Percentiles rank a stretch among this genome's conserved stretches.
These are phyloP conservation scores for Amylostereum chailletii DNA, from an alignment of 1,284 basidiomycete genomes.

Conservation along the genomic window DNA sequence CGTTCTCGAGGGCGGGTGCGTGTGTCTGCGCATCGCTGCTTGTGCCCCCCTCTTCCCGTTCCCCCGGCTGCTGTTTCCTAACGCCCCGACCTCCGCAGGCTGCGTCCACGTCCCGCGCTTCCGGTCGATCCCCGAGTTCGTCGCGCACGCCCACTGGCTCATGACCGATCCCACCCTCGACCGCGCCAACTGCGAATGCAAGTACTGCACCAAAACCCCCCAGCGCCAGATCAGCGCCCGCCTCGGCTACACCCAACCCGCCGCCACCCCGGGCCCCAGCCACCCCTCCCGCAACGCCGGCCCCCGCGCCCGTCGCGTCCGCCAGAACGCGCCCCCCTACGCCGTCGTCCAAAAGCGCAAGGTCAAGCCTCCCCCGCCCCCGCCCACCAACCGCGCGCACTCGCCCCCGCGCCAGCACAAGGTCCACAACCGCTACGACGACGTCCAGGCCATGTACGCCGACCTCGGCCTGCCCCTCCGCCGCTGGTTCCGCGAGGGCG, in stretches of 20 bases:
- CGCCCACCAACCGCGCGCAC: background rate
- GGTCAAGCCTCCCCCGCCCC: background rate
- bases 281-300: conserved; percentile 3
- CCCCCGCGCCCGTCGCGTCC: conserved; percentile 4
- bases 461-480: conserved; percentile 27
- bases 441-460: conserved; percentile 44
- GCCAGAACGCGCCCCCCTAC: background rate
- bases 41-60: too few species aligned
- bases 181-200: conserved; percentile 55
- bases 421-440: conserved; percentile 32
- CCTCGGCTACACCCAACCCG: conserved; percentile 28
- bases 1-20: too few species aligned
- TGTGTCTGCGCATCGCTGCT: too few species aligned
- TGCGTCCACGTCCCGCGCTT: conserved; percentile 42
- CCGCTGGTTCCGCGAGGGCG: conserved; percentile 57
- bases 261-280: conserved; percentile 4
- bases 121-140: conserved; percentile 73
- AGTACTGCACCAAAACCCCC: conserved; percentile 65
- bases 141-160: conserved; percentile 76
- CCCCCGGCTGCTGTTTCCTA: too few species aligned
- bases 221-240: conserved; percentile 60
- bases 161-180: conserved; percentile 43
- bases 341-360: conserved; percentile 6
- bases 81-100: conserved; percentile 21
- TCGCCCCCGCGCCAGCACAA: conserved; percentile 2